Base-by-base conservation (phyloP, 106 monocot genomes). In the Gastrodia elata region DNA sequence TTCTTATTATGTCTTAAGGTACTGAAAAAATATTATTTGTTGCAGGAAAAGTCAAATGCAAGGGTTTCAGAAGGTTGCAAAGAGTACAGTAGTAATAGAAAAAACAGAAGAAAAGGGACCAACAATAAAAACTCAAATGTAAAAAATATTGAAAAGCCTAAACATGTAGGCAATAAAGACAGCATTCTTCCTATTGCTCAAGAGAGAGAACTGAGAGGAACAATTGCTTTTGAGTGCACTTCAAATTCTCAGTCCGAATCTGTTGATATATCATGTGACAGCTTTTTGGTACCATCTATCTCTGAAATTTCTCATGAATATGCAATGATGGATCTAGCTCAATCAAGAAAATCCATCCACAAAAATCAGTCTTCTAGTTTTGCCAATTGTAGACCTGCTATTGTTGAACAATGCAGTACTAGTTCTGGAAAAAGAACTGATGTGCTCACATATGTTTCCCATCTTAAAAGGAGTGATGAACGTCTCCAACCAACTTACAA, bases 61-160 rank as follows among this genome's bases (percentile, higher is more conserved):
- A 68, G 33, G 18, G 74, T 34, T 69, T 71, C 78, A 48, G 64
- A 38, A 55, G 78, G 82, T 34, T 27, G 71, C 73, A 89, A 82
- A 71, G 76, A 39, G 28, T 18, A 42, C 41, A 46, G 30, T 46
- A n/a, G 70, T 68, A 84, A 75, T 68, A 93, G 83, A 64, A 88
- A 76, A 64, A 80, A 38, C 26, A 79, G 78, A 68, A 80, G 85
- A 58, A 93, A 83, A 85, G 73, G 87, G 61, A 48, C 80, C 20
- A 89, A 78, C 65, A 68, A 36, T 68, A 93, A 83, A 80, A 39
- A 37, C n/a, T 71, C 75, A 40, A 26, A 8, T 14, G 70, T 40
- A 20, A 74, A 75, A 39, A 74, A 71, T 79, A 68, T 57, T 32
- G 56, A 68, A 83, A 77, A 70, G 27, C 10, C 71, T 70, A 65